Percentiles rank a stretch among this genome's conserved stretches.
These are phyloP conservation scores for Nannochloris sp. DNA, from an alignment of 139 green algal species.

Conservation along the genomic window DNA sequence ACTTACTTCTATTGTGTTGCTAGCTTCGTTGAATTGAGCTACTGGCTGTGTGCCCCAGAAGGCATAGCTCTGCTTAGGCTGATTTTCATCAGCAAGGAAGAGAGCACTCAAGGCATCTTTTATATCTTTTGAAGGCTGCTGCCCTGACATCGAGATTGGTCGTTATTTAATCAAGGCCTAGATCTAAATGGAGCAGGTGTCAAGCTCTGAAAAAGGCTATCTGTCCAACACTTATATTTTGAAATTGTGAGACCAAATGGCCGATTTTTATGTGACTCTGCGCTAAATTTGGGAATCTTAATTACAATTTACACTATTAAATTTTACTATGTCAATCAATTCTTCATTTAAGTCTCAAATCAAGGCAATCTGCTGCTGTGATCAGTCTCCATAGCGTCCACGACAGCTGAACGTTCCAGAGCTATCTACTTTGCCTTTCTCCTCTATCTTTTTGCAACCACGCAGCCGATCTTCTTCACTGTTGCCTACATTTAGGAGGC, in stretches of 20 bases:
- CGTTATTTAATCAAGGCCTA: background rate
- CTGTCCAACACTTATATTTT: too few species aligned
- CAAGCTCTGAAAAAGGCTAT: too few species aligned
- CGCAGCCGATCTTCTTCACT: too few species aligned
- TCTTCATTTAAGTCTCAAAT: background rate
- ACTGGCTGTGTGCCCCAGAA: slow-evolving; percentile 97
- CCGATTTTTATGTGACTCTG: too few species aligned
- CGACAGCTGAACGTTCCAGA: too few species aligned
- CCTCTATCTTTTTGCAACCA: too few species aligned
- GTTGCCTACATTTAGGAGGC: slow-evolving; percentile 6
- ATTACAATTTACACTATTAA: background rate
- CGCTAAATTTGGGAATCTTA: too few species aligned
- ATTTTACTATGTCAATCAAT: background rate
- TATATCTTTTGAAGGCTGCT: slow-evolving; percentile 7
- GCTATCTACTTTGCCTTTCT: too few species aligned
- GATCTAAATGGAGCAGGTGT: background rate
- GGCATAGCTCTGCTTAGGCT: slow-evolving; percentile 41
- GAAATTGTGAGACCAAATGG: too few species aligned
- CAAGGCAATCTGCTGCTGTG: too few species aligned
- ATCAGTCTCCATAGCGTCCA: too few species aligned
- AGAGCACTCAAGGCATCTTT: slow-evolving; percentile 19
- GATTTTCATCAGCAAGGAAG: background rate
- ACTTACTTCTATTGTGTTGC: background rate
- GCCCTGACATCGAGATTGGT: too few species aligned
- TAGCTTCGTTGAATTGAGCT: slow-evolving; percentile 68